Base-by-base conservation (phyloP, 148 eudicot genomes). In the Amaranthus palmeri region DNA sequence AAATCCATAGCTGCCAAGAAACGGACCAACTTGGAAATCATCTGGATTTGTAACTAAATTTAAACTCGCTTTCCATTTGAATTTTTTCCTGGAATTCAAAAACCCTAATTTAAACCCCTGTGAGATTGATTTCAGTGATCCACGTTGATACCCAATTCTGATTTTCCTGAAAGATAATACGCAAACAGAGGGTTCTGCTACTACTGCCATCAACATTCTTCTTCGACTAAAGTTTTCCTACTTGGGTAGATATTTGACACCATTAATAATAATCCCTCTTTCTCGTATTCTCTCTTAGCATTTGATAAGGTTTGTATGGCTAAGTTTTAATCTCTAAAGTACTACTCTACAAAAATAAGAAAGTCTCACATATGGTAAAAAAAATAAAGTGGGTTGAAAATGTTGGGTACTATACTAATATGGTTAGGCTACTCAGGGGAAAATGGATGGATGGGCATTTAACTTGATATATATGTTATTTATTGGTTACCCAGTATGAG, bases 1-100 rank as follows among this genome's bases (percentile, higher is more conserved):
- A 80, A 95, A 95, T 51, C 99, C 99, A 67, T 95, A 95, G 71
- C 87, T 91, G 42, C 96, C 99, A 58, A 95, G 77, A 13, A 86
- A 85, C 69, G 83, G 84, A 42, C 97, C 97, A 64, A 95, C 99
- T 81, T 95, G 85, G 67, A 95, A 95, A 25, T 88, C 81, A 46
- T 85, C 84, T 12, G 97, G 81, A 82, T 83, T 79, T 0, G 85
- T 88, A 44, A 95, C 86, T 11, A 79, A 67, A 70, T 54, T 76
- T 41, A 88, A 68, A 45, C 74, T 77, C 48, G 89, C 87, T 65
- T 72, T 86, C 67, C 83, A 81, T 11, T 65, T 65, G 43, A 40
- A 47, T 15, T 10, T 9, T 4, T 7, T 46, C 47, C 42, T 2
- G 36, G 36, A 25, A 25, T 25, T 25, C 2, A 25, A 25, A 25